Base-by-base conservation (phyloP, 2,329 filamentous ascomycete species). In the Dryadomyces quercivorus region DNA sequence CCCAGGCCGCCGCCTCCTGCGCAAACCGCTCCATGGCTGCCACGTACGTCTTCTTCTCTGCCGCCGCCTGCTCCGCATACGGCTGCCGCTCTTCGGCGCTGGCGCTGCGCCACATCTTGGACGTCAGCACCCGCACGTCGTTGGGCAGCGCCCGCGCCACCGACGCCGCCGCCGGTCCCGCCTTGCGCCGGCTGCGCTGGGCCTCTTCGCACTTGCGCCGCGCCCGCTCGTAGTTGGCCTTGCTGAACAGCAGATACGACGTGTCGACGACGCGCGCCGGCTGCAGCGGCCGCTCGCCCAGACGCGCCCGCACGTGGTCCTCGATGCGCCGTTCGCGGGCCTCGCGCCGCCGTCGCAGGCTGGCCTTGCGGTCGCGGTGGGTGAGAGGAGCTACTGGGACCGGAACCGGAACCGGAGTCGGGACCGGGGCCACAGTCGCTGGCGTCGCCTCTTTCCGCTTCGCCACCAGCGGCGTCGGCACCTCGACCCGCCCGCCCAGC, bases 231-330 rank as follows among this genome's bases (percentile, higher is more conserved):
- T 82, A 85, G 62, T 85, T 77, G 4, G 77, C 84, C 61, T 90
- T 94, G 65, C 90, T 92, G 69, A 87, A 98, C 51, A 96, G 77
- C 31, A 95, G 77, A 68, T 95, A 97, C 0, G 92, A 86, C 64
- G 94, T 97, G 4, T 85, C 82, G 0, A 85, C 82, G 0, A 84
- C 77, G 59, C 92, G 88, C 52, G 75, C 71, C 5, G 92, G 91
- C 52, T 81, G 84, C 55, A 77, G 71, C 0, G 89, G 87, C 4
- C 86, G 81, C 18, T 86, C 80, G n/a, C 92, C 92, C 48, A 95
- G 80, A 60, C 73, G 70, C 9, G 70, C 64, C 43, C 71, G 66
- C 54, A 83, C 73, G 56, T 78, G 69, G 54, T 75, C 71, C 68
- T 73, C 75, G 6, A 80, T 67, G 21, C 75, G 72, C 36, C 69